These are phyloP conservation scores for Elaphomyces granulatus DNA, from an alignment of 495 filamentous ascomycete genomes.

Conservation along the genomic window DNA sequence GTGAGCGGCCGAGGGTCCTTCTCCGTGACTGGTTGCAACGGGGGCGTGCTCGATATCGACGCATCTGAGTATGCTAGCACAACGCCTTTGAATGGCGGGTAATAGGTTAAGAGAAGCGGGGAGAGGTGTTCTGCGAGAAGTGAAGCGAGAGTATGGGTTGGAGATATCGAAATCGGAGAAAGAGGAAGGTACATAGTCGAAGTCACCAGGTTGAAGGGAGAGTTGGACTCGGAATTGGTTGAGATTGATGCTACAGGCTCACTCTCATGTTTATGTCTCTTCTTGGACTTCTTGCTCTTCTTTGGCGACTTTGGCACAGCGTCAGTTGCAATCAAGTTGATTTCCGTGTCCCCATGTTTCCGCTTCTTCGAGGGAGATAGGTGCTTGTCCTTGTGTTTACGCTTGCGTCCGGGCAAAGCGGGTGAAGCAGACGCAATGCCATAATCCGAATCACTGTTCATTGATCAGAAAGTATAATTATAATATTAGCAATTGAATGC, in stretches of 20 bases:
- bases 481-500: too few species aligned
- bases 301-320: constrained; percentile 2
- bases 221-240: constrained; percentile 14
- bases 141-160: constrained; percentile 46
- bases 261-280: constrained; percentile 6
- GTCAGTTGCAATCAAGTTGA: too few species aligned
- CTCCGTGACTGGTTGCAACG: constrained; percentile 15
- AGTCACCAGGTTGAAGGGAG: constrained; percentile 47
- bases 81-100: constrained; percentile 53
- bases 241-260: constrained; percentile 5
- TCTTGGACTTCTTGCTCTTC: constrained; percentile 21
- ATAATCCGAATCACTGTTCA: constrained; percentile 27
- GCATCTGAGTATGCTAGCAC: constrained; percentile 56
- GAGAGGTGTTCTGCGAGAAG: constrained; percentile 62
- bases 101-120: constrained; percentile 61
- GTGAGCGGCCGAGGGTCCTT: constrained; percentile 30
- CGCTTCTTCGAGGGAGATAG: constrained; percentile 37
- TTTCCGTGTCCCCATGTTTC: constrained; percentile 17
- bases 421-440: constrained; percentile 5
- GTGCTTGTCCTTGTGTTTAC: constrained; percentile 38
- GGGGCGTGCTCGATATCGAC: constrained; percentile 28
- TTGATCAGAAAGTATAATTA: too few species aligned
- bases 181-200: constrained; percentile 58
- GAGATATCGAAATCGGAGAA: constrained; percentile 51
- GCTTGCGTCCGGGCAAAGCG: constrained; percentile 36